A percentile compares a stretch with the other conserved stretches of the same genome.
These are phyloP conservation scores for Dioscorea zingiberensis DNA, from an alignment of 106 monocot species.

Conservation along the genomic window DNA sequence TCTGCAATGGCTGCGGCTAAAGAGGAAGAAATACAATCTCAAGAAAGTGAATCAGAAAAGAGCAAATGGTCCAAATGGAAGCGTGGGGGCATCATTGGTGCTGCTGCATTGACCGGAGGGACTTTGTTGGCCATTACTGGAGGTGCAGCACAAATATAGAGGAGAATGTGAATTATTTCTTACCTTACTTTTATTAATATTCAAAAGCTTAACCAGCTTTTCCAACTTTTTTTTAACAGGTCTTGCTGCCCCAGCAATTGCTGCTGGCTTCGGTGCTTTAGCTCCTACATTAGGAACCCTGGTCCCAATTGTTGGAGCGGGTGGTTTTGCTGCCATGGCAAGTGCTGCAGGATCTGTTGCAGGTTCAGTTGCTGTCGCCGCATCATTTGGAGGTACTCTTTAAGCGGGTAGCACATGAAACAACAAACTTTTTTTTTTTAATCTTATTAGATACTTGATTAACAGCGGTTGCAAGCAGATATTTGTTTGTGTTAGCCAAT, in stretches of 20 bases:
- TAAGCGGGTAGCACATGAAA: neutral
- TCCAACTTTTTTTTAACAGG: constrained; percentile 38
- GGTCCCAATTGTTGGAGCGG: constrained; percentile 86
- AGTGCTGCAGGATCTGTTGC: constrained; percentile 92
- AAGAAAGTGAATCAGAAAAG: constrained; percentile 33
- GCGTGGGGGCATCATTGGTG: constrained; percentile 92
- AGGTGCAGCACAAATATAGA: constrained; percentile 26
- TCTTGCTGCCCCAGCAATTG: constrained; percentile 97
- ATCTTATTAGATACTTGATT: too few relatives aligned
- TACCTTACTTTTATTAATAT: too few relatives aligned
- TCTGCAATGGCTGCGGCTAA: constrained; percentile 91
- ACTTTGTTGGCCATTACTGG: constrained; percentile 85
- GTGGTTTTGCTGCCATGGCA: constrained; percentile 96
- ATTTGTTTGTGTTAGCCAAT: too few relatives aligned
- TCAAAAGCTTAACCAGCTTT: neutral
- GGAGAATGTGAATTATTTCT: neutral
- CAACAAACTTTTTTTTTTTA: too few relatives aligned
- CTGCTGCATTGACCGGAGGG: constrained; percentile 95
- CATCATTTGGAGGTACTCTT: constrained; percentile 88
- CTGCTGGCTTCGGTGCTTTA: constrained; percentile 91
- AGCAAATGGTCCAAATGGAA: constrained; percentile 88
- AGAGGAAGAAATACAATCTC: constrained; percentile 40
- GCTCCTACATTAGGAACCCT: constrained; percentile 88
- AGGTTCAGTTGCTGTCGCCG: constrained; percentile 96
- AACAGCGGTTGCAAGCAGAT: too few relatives aligned